Evolutionary conservation across 768 basidiomycete genomes (phyloP).

Genomic region (Boletus subcaerulescens): DNA sequence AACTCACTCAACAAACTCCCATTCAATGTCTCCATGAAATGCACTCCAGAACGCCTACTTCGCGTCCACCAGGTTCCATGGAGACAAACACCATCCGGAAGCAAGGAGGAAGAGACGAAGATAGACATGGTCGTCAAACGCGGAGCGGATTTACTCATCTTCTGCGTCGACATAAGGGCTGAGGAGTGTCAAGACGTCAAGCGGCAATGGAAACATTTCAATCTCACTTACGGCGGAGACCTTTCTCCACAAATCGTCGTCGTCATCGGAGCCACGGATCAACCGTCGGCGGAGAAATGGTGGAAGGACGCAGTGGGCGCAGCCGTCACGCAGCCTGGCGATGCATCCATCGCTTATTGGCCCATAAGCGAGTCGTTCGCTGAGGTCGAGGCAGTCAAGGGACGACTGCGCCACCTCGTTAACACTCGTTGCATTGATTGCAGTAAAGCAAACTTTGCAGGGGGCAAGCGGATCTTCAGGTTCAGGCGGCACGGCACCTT

Average conservation of each 20-base stretch:
- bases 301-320: constrained; percentile 7
- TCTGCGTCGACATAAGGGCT: constrained; percentile 13
- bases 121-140: constrained; percentile 13
- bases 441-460: constrained; percentile 11
- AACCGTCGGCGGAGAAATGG: constrained; percentile 20
- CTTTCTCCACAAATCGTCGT: constrained; percentile 26
- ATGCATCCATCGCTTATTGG: constrained; percentile 17
- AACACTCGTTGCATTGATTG: constrained; percentile 25
- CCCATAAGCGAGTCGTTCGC: constrained; percentile 1
- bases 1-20: constrained; percentile 14
- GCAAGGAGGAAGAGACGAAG: constrained; percentile 4
- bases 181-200: constrained; percentile 7
- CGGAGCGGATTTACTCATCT: constrained; percentile 23
- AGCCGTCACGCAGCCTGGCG: neutral
- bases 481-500: neutral
- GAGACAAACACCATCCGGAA: neutral
- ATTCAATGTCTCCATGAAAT: constrained; percentile 15
- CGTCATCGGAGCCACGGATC: constrained; percentile 16
- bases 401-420: constrained; percentile 12
- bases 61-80: constrained; percentile 18
- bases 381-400: constrained; percentile 2
- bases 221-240: constrained; percentile 22
- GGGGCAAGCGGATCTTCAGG: constrained; percentile 11
- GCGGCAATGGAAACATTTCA: constrained; percentile 24
- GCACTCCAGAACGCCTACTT: constrained; percentile 15